Base-by-base conservation (phyloP, 495 filamentous ascomycete genomes). In the Corynascus novoguineensis region DNA sequence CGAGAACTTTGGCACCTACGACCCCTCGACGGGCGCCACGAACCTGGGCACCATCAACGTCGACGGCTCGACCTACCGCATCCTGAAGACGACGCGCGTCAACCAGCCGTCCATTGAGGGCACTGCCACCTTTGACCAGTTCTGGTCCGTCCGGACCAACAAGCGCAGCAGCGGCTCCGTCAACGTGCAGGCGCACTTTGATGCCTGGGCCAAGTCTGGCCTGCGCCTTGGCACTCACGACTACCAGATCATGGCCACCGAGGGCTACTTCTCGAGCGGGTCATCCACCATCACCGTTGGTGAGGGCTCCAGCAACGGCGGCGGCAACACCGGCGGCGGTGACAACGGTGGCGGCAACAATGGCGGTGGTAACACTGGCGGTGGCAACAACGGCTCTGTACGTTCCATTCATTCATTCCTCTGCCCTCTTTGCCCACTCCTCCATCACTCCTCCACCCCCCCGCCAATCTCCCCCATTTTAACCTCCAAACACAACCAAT, bases 61-160 rank as follows among this genome's bases (percentile, higher is more conserved):
- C 27, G 86, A 88, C 70, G 85, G 84, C 48, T 68, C 69, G 22
- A 79, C 73, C 9, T 89, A 89, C 73, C 74, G 85, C 57, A 81
- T 89, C 70, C 85, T 81, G 72, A 69, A 74, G 60, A 74, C 76
- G 21, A 72, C 73, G 40, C 83, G 82, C 50, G 72, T 73, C 66
- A 80, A 88, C 67, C 72, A 81, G 69, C 81, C 81, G 12, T 79
- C 75, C 10, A 84, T 84, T 65, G 64, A 71, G 10, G 81, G 81
- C 60, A 83, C 80, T 25, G 50, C 60, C 5, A 83, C 79, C 52
- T 83, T 83, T 58, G 67, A 78, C 64, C 81, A 83, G 72, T 84
- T 77, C 75, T 82, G 78, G 78, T 78, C 76, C 50, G 78, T 84
- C 40, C 77, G 81, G 49, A 60, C 62, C 46, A 59, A 67, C 59